Conservation (phyloP, 495 filamentous ascomycete species). For the Aspergillus incahuasiensis region DNA sequence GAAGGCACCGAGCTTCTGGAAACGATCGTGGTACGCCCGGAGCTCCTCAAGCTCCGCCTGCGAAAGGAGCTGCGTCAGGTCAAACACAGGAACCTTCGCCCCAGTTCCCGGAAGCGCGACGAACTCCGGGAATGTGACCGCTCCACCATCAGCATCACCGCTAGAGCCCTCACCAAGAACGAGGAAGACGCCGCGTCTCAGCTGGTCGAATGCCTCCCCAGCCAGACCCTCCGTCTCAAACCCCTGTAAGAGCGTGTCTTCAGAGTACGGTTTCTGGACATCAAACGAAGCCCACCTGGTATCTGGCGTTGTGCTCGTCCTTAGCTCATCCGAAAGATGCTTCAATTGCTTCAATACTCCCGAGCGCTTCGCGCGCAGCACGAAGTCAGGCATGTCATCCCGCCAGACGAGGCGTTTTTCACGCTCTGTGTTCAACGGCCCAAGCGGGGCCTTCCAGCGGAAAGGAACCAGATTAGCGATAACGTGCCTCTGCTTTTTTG, state of each 20-base stretch:
- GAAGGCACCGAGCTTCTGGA: conserved; percentile 28
- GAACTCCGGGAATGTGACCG: conserved; percentile 18
- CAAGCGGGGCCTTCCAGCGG: conserved; percentile 35
- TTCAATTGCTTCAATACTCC: conserved; percentile 40
- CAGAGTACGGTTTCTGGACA: conserved; percentile 25
- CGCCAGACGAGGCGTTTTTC: conserved; percentile 51
- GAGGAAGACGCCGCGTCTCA: conserved; percentile 30
- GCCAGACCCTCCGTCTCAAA: conserved; percentile 21
- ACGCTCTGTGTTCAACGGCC: conserved; percentile 23
- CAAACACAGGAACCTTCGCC: conserved; percentile 41
- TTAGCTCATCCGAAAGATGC: conserved; percentile 19
- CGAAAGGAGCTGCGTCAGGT: conserved; percentile 37
- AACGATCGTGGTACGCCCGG: conserved; percentile 19
- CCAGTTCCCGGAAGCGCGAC: conserved; percentile 27
- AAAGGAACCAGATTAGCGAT: conserved; percentile 27
- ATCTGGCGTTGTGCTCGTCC: conserved; percentile 20
- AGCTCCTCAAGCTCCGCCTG: conserved; percentile 29
- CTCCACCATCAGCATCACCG: conserved; percentile 3
- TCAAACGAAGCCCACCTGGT: conserved; percentile 29
- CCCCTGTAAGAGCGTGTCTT: conserved; percentile 25
- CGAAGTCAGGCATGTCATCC: conserved; percentile 60
- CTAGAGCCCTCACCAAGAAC: conserved; percentile 19
- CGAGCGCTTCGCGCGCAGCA: conserved; percentile 50
- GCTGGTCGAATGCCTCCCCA: conserved; percentile 22
- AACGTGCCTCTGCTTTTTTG: conserved; percentile 14